phyloP scores from a whole-genome alignment of 116 monocot species.

The Papilionanthe hybrid region DNA sequence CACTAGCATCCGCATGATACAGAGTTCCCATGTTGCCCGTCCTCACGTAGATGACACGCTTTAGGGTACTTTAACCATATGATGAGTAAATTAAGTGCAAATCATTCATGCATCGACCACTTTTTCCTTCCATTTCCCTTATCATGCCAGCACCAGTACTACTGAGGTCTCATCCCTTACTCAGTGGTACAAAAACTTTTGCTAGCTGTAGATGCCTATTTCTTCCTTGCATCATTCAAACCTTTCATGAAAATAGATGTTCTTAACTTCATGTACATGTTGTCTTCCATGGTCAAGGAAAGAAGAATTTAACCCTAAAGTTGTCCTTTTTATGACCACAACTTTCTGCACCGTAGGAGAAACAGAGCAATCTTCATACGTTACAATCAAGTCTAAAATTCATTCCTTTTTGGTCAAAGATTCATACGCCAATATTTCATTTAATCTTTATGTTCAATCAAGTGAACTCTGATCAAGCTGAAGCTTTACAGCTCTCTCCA shows the following conservation, averaged over 20 bases:
- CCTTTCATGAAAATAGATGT: neutral
- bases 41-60: neutral
- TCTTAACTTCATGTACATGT: too few species aligned
- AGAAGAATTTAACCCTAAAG: too few species aligned
- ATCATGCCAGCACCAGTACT: neutral
- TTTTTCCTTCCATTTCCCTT: neutral
- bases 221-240: neutral
- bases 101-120: neutral
- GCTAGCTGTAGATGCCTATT: neutral
- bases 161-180: neutral
- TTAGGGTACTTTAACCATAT: neutral
- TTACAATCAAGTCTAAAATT: neutral
- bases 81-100: neutral
- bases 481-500: slow-evolving; percentile 15
- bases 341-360: too few species aligned
- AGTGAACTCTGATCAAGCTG: neutral
- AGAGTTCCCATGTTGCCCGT: too few species aligned
- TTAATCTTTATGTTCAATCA: slow-evolving; percentile 1
- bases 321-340: too few species aligned
- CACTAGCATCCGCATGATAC: too few species aligned
- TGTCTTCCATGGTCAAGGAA: too few species aligned
- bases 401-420: slow-evolving; percentile 5
- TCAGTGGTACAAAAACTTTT: slow-evolving; percentile 1
- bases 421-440: neutral
- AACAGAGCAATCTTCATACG: neutral